phyloP scores from a whole-genome alignment of 2,329 filamentous ascomycete species.

The Fusarium anguioides region DNA sequence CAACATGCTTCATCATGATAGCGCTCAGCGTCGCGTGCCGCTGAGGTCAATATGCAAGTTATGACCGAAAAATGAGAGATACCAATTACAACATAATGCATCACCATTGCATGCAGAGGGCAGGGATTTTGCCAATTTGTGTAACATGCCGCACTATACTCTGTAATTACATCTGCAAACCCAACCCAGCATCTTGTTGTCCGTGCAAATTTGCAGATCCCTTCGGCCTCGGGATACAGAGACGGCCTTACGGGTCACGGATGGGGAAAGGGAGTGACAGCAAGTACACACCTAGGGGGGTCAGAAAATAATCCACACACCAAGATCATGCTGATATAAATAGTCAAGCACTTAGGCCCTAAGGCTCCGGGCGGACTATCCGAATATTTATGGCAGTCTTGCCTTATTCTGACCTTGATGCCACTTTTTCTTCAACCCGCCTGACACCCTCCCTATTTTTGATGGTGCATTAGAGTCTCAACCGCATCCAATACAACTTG shows the following conservation, averaged over 20 bases:
- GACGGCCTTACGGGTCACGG: not conserved
- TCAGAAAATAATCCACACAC: too few species aligned
- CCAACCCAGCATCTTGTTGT: conserved; percentile 20
- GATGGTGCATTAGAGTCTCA: conserved; percentile 29
- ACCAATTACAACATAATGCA: not conserved
- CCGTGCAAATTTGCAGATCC: conserved; percentile 17
- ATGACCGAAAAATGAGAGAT: not conserved
- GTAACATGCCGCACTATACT: not conserved
- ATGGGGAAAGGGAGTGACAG: not conserved
- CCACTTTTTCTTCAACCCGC: too few species aligned
- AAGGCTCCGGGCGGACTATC: too few species aligned
- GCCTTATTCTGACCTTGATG: too few species aligned
- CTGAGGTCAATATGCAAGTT: not conserved
- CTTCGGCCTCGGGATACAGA: conserved; percentile 31
- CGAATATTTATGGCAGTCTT: too few species aligned
- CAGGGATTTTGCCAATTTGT: conserved; percentile 2
- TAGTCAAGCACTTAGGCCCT: too few species aligned
- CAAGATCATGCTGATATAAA: too few species aligned
- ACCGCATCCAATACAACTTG: conserved; percentile 16
- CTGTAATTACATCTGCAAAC: conserved; percentile 1
- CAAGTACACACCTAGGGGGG: conserved; percentile 14
- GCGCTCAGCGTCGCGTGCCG: not conserved
- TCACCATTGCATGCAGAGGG: conserved; percentile 1
- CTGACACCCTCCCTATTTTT: conserved; percentile 8
- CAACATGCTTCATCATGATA: not conserved